Conservation (phyloP, 352 stramenopile genomes). For the Globisporangium rhizosaccharum region DNA sequence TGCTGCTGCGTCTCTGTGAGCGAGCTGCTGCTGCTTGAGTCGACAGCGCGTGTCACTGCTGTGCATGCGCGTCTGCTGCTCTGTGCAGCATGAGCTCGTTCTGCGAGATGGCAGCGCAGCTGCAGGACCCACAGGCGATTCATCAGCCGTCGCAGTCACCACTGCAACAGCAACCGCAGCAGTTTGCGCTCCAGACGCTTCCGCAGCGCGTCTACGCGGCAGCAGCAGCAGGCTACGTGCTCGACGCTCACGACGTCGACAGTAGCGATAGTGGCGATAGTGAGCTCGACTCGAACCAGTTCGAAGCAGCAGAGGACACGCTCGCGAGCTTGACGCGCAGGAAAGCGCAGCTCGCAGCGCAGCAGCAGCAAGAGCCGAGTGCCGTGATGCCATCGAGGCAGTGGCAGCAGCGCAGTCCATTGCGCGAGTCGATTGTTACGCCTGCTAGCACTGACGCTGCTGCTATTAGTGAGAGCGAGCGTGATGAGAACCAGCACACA, state of each 20-base stretch:
- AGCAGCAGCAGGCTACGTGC: background rate
- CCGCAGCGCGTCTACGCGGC: slow-evolving; percentile 6
- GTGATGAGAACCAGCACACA: too few species aligned
- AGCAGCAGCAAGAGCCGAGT: background rate
- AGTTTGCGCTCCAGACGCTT: slow-evolving; percentile 8
- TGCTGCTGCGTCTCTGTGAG: background rate
- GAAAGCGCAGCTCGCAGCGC: background rate
- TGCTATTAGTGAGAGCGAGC: too few species aligned
- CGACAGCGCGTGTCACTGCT: background rate
- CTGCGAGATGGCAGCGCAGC: background rate
- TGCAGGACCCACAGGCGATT: background rate
- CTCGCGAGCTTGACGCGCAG: background rate
- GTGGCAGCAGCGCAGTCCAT: too few species aligned
- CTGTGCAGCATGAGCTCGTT: background rate
- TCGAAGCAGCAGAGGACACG: background rate
- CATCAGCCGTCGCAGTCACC: background rate
- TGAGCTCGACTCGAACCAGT: slow-evolving; percentile 2
- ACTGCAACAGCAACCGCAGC: slow-evolving; percentile 1
- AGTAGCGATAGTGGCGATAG: slow-evolving; percentile 2
- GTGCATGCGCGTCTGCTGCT: background rate
- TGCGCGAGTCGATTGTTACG: too few species aligned
- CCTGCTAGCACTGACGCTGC: too few species aligned
- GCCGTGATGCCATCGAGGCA: too few species aligned
- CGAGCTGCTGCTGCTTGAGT: too few species aligned
- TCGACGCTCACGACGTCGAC: background rate